phyloP scores from a whole-genome alignment of 2,329 filamentous ascomycete genomes.

The Diaporthe ilicicola region DNA sequence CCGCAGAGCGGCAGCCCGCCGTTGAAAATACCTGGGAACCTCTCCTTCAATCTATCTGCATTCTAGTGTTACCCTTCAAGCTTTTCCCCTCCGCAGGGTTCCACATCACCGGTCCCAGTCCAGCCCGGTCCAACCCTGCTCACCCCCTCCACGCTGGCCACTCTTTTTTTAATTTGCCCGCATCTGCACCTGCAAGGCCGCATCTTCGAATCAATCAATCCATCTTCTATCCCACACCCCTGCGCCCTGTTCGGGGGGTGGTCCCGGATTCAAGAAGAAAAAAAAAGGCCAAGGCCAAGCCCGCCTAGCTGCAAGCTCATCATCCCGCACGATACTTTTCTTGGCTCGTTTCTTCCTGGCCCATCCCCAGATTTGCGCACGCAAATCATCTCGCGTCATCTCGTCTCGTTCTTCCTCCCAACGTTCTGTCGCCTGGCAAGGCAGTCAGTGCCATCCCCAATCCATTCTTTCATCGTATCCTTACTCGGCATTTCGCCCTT shows the following conservation, averaged over 20 bases:
- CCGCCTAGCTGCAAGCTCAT: conserved; percentile 23
- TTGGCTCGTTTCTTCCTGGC: conserved; percentile 15
- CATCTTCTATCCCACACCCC: not conserved
- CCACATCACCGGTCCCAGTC: not conserved
- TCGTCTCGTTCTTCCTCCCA: not conserved
- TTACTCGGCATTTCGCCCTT: not conserved
- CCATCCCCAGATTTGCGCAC: not conserved
- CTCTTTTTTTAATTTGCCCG: not conserved
- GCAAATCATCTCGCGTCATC: not conserved
- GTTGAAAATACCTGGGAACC: not conserved
- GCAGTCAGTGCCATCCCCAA: not conserved
- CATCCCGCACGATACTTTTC: conserved; percentile 20
- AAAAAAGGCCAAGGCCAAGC: too few relatives aligned
- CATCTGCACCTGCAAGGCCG: not conserved
- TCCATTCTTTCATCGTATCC: not conserved
- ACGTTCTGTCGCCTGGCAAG: not conserved
- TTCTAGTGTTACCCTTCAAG: not conserved
- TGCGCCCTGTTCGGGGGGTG: conserved; percentile 14
- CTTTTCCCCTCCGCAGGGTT: not conserved
- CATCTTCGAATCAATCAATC: conserved; percentile 3
- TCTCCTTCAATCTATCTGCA: not conserved
- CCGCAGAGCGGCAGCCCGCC: not conserved
- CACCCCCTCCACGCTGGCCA: conserved; percentile 12
- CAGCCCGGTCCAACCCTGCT: not conserved
- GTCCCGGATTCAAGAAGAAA: conserved; percentile 23